Conservation (phyloP, 306 rosid species). For the Inga oerstediana region DNA sequence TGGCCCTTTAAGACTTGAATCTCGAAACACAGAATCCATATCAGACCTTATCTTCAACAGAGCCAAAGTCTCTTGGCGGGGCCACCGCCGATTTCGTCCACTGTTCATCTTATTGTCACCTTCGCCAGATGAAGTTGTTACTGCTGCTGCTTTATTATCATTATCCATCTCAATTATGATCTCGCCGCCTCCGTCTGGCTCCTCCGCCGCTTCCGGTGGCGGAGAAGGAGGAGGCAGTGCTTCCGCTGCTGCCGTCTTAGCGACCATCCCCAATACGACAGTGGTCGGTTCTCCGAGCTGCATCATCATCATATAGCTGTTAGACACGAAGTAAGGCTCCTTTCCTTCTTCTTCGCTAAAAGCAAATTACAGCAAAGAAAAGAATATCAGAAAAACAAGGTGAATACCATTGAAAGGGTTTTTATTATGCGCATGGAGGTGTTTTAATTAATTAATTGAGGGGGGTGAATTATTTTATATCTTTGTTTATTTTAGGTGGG, state of each 20-base stretch:
- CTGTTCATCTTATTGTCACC: conserved; percentile 45
- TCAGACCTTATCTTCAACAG: conserved; percentile 86
- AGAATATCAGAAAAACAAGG: conserved; percentile 39
- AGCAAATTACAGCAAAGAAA: conserved; percentile 49
- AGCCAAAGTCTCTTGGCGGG: conserved; percentile 87
- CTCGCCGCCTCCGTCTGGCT: conserved; percentile 22
- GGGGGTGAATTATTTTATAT: conserved; percentile 35
- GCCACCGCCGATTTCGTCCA: conserved; percentile 93
- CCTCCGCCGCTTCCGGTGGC: not conserved
- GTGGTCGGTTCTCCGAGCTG: conserved; percentile 6
- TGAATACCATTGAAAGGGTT: conserved; percentile 56
- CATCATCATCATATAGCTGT: conserved; percentile 32
- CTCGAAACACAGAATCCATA: conserved; percentile 82
- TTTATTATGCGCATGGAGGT: conserved; percentile 54
- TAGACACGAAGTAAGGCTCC: not conserved
- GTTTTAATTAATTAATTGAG: conserved; percentile 31
- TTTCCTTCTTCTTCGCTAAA: conserved; percentile 19
- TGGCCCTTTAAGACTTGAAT: conserved; percentile 91
- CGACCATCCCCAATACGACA: conserved; percentile 15
- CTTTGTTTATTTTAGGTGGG: conserved; percentile 58
- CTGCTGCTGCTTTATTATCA: not conserved
- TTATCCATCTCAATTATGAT: conserved; percentile 23
- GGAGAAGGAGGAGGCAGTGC: not conserved
- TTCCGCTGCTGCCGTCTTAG: not conserved
- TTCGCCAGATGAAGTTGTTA: conserved; percentile 44